These are phyloP conservation scores for Hymenoscyphus albidus DNA, from an alignment of 2,329 filamentous ascomycete genomes.

Conservation along the genomic window DNA sequence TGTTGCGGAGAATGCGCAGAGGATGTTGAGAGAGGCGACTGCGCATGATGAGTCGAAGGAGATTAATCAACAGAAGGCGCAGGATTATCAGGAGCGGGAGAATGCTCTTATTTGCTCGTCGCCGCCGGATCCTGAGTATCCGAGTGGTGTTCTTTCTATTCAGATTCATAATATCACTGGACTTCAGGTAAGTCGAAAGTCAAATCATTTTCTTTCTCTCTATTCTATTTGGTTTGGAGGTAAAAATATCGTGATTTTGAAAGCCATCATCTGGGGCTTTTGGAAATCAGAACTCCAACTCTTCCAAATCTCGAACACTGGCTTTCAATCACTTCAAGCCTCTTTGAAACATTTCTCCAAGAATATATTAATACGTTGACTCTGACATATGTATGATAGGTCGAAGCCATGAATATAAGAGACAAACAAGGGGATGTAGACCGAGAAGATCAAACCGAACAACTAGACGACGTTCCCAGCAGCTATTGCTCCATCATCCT, in stretches of 20 bases:
- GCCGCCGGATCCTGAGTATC: slow-evolving; percentile 58
- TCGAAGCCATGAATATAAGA: slow-evolving; percentile 26
- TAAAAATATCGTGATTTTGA: no score
- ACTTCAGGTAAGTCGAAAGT: slow-evolving; percentile 7
- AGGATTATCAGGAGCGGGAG: slow-evolving; percentile 58
- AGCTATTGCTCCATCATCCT: slow-evolving; percentile 70
- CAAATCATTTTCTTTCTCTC: no score
- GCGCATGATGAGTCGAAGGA: slow-evolving; percentile 54
- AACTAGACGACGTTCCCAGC: slow-evolving; percentile 61
- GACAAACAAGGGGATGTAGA: slow-evolving; percentile 31
- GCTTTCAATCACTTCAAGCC: no score
- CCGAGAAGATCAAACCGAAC: slow-evolving; percentile 57
- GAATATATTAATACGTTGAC: no score
- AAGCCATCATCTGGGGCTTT: no score
- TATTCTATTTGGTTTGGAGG: no score
- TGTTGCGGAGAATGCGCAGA: slow-evolving; percentile 50
- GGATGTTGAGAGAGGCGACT: slow-evolving; percentile 61
- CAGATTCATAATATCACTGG: slow-evolving; percentile 33
- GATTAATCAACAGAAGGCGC: slow-evolving; percentile 62
- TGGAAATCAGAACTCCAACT: no score
- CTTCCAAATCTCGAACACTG: no score
- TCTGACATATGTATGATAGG: slow-evolving; percentile 3
- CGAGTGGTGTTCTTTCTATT: slow-evolving; percentile 56
- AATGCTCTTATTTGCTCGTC: slow-evolving; percentile 66
- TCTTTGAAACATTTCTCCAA: no score